These are phyloP conservation scores for Neofusicoccum laricinum DNA, from an alignment of 2,329 filamentous ascomycete genomes.

Conservation along the genomic window DNA sequence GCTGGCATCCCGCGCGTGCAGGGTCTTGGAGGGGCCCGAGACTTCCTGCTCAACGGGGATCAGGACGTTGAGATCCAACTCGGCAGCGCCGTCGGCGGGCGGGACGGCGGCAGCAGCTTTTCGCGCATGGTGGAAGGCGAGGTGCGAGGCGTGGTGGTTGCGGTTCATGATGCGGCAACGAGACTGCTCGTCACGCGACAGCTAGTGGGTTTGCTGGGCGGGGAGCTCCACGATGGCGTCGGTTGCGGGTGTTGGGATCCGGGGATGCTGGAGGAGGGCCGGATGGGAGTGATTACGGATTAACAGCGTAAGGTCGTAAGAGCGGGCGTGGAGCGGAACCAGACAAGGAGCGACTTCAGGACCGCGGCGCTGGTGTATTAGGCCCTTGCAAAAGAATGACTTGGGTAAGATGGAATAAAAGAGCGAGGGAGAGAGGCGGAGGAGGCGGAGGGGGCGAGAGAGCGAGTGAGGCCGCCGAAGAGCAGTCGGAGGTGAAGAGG, in stretches of 20 bases:
- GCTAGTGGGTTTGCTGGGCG: background rate
- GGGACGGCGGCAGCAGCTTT: slow-evolving; percentile 19
- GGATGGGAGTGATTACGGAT: slow-evolving; percentile 23
- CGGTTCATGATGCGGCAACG: slow-evolving; percentile 28
- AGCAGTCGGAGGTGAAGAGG: slow-evolving; percentile 13
- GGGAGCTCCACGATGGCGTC: background rate
- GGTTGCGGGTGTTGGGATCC: slow-evolving; percentile 8
- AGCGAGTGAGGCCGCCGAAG: slow-evolving; percentile 9
- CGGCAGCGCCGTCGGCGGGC: slow-evolving; percentile 20
- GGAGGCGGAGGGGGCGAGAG: background rate
- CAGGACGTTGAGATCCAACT: background rate
- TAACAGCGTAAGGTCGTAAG: slow-evolving; percentile 37
- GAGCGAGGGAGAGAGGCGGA: background rate
- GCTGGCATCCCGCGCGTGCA: background rate
- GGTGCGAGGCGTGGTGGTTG: slow-evolving; percentile 28
- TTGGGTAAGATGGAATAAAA: slow-evolving; percentile 15
- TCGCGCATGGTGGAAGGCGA: slow-evolving; percentile 28
- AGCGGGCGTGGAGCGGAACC: slow-evolving; percentile 14
- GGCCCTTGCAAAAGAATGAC: slow-evolving; percentile 18
- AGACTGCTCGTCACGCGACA: slow-evolving; percentile 13
- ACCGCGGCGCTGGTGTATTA: slow-evolving; percentile 1
- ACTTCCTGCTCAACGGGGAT: background rate
- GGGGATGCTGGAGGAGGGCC: background rate
- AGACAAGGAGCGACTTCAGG: background rate
- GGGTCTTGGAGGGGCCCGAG: background rate